phyloP scores from a whole-genome alignment of 805 yeast genomes.

The Metschnikowia arizonensis region DNA sequence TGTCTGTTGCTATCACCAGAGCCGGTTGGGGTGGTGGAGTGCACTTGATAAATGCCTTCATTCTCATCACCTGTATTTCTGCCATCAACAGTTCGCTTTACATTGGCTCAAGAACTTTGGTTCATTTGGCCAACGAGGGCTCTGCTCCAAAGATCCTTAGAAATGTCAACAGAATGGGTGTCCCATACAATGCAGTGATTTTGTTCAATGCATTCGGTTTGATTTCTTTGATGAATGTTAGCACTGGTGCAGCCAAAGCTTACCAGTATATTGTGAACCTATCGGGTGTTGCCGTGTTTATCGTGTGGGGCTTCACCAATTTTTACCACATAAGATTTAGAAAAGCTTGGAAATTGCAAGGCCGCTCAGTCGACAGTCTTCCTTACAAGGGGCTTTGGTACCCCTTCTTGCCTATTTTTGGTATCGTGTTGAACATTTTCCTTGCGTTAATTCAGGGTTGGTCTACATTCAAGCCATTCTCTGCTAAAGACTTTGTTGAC shows the following conservation, averaged over 20 bases:
- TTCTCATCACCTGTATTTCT: conserved; percentile 59
- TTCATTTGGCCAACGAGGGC: conserved; percentile 59
- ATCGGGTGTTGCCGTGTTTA: conserved; percentile 63
- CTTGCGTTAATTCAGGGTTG: conserved; percentile 64
- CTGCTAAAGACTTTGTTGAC: conserved; percentile 45
- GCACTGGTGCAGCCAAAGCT: conserved; percentile 58
- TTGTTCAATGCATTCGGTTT: conserved; percentile 53
- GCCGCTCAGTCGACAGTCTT: conserved; percentile 30
- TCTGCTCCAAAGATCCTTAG: conserved; percentile 55
- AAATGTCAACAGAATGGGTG: conserved; percentile 52
- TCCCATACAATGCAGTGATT: conserved; percentile 59
- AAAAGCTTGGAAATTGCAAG: conserved; percentile 36
- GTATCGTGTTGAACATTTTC: conserved; percentile 47
- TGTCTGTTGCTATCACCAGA: conserved; percentile 35
- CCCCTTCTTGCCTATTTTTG: conserved; percentile 49
- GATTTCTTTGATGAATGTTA: conserved; percentile 52
- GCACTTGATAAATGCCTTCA: conserved; percentile 58
- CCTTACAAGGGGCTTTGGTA: conserved; percentile 40
- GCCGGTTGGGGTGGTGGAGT: conserved; percentile 44
- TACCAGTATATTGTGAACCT: conserved; percentile 57
- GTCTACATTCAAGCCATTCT: conserved; percentile 58
- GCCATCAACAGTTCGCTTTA: conserved; percentile 69
- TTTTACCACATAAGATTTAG: conserved; percentile 57
- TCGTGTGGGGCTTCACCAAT: conserved; percentile 63
- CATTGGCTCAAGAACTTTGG: conserved; percentile 64